Evolutionary conservation across 148 eudicot species (phyloP).

Genomic region (Silene conica): DNA sequence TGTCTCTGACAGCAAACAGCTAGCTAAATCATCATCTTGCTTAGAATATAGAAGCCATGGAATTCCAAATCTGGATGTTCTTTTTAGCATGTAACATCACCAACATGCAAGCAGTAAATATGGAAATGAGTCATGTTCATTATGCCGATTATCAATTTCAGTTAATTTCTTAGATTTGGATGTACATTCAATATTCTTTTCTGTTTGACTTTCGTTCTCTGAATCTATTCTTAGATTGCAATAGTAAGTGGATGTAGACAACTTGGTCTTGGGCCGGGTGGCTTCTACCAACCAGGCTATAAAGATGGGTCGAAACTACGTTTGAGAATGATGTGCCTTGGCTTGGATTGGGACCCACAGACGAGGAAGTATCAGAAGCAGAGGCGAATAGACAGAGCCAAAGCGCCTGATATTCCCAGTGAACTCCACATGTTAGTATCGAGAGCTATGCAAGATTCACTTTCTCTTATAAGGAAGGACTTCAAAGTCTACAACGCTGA

Average conservation of each 20-base stretch:
- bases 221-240: conserved; percentile 34
- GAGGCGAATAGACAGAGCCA: conserved; percentile 34
- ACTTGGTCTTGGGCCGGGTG: conserved; percentile 55
- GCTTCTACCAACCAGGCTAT: conserved; percentile 63
- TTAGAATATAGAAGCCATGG: too few relatives aligned
- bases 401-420: conserved; percentile 41
- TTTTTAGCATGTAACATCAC: background rate
- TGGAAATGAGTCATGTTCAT: background rate
- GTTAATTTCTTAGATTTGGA: background rate
- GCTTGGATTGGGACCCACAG: conserved; percentile 63
- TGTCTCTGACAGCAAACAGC: too few relatives aligned
- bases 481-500: conserved; percentile 19
- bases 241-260: conserved; percentile 40
- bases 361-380: conserved; percentile 32
- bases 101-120: background rate
- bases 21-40: too few relatives aligned
- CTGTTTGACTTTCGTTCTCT: background rate
- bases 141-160: background rate
- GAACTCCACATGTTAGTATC: conserved; percentile 37
- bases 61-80: background rate
- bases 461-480: conserved; percentile 26
- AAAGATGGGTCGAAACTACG: conserved; percentile 54
- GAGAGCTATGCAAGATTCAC: conserved; percentile 42
- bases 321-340: conserved; percentile 68
- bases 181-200: background rate